A percentile compares a stretch with the other conserved stretches of the same genome.
Evolutionary conservation across 2,329 filamentous ascomycete species (phyloP).

Genomic region (Pezizomycotina sp.): DNA sequence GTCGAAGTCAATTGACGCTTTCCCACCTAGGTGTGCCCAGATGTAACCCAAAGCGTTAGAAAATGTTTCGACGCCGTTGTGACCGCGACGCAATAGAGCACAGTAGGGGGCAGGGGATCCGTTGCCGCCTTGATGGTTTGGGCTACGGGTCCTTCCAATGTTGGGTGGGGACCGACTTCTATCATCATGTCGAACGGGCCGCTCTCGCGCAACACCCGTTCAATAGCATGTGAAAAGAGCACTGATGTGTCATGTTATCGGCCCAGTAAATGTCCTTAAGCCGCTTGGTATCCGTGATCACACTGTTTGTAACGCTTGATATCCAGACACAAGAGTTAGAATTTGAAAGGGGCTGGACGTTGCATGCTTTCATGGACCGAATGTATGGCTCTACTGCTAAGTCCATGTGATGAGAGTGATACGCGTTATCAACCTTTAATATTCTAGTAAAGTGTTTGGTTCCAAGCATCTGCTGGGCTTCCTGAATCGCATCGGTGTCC

Average conservation of each 20-base stretch:
- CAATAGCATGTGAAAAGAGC: slow-evolving; percentile 28
- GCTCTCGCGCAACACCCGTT: slow-evolving; percentile 17
- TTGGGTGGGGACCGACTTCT: slow-evolving; percentile 22
- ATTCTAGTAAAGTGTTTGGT: slow-evolving; percentile 25
- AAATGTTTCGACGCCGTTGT: slow-evolving; percentile 16
- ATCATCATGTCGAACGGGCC: slow-evolving; percentile 14
- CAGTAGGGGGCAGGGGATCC: slow-evolving; percentile 18
- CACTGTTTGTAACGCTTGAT: slow-evolving; percentile 23
- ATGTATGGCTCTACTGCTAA: slow-evolving; percentile 27
- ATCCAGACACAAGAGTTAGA: slow-evolving; percentile 22
- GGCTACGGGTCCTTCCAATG: slow-evolving; percentile 20
- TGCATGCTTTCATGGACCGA: slow-evolving; percentile 13
- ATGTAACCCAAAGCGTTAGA: slow-evolving; percentile 21
- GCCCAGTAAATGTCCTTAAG: slow-evolving; percentile 25
- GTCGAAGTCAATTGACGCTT: slow-evolving; percentile 23
- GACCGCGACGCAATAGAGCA: slow-evolving; percentile 12
- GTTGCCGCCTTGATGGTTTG: too few species aligned
- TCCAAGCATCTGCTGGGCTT: slow-evolving; percentile 6
- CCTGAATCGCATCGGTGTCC: slow-evolving; percentile 26
- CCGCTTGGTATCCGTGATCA: slow-evolving; percentile 21
- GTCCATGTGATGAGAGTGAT: slow-evolving; percentile 33
- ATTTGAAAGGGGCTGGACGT: slow-evolving; percentile 11
- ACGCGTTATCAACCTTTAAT: slow-evolving; percentile 32
- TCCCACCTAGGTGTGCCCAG: slow-evolving; percentile 20
- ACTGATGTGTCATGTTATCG: slow-evolving; percentile 29